phyloP scores from a whole-genome alignment of 2,329 filamentous ascomycete genomes.

The Lizonia empirigonia region DNA sequence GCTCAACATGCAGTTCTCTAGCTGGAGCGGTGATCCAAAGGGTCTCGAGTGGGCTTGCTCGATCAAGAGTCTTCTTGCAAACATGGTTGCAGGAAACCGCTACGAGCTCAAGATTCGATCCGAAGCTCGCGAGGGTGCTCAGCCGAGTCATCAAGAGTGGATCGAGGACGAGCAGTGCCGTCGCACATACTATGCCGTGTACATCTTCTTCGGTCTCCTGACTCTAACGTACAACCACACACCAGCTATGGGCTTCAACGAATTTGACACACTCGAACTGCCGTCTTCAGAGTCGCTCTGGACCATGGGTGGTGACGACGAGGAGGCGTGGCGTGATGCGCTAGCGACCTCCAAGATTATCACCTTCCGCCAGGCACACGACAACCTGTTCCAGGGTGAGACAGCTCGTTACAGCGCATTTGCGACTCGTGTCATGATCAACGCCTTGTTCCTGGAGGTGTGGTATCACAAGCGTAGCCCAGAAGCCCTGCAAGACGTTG shows the following conservation, averaged over 20 bases:
- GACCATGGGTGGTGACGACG: conserved; percentile 82
- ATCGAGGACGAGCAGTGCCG: conserved; percentile 95
- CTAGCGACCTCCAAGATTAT: conserved; percentile 72
- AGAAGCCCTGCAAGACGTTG: conserved; percentile 95
- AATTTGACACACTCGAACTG: conserved; percentile 90
- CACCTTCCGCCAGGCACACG: conserved; percentile 92
- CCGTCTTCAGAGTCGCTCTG: conserved; percentile 93
- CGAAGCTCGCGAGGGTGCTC: conserved; percentile 78
- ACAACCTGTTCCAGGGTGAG: conserved; percentile 94
- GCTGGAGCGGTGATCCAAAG: conserved; percentile 98
- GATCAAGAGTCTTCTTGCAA: conserved; percentile 95
- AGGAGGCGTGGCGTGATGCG: conserved; percentile 82
- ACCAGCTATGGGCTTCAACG: conserved; percentile 96
- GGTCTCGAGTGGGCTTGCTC: conserved; percentile 98
- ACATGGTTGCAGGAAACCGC: conserved; percentile 97
- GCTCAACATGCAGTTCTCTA: conserved; percentile 98
- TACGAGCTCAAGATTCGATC: conserved; percentile 95
- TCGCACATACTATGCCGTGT: conserved; percentile 96
- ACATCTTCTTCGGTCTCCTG: conserved; percentile 96
- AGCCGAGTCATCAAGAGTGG: conserved; percentile 86
- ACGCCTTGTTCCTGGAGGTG: conserved; percentile 94
- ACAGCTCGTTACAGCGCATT: conserved; percentile 92
- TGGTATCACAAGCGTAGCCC: conserved; percentile 99
- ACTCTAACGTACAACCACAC: conserved; percentile 98
- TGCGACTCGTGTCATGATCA: conserved; percentile 97